Conservation (phyloP, 2,329 filamentous ascomycete species). For the Colletotrichum paranaense region DNA sequence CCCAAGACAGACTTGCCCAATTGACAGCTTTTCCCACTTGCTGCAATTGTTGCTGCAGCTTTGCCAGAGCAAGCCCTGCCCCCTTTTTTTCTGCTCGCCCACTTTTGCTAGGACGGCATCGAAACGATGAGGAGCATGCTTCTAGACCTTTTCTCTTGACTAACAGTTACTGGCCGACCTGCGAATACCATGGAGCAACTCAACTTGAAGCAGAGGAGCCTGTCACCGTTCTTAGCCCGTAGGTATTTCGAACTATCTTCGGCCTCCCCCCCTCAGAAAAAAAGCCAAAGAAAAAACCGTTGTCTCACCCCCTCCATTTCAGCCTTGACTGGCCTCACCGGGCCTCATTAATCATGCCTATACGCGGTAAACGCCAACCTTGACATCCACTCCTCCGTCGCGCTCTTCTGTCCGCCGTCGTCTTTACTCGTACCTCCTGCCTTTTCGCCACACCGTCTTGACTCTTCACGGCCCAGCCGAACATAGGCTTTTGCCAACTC, state of each 20-base stretch:
- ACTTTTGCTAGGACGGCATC: slow-evolving; percentile 10
- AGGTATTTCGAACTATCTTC: not conserved
- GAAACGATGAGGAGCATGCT: slow-evolving; percentile 23
- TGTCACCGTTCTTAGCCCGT: slow-evolving; percentile 1
- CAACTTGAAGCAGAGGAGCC: not conserved
- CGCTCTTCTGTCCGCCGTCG: not conserved
- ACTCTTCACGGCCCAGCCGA: slow-evolving; percentile 22
- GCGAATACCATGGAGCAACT: not conserved
- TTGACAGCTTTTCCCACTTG: not conserved
- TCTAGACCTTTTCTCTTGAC: slow-evolving; percentile 25
- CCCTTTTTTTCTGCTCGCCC: slow-evolving; percentile 14
- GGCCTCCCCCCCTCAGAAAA: not conserved
- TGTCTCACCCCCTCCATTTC: slow-evolving; percentile 1
- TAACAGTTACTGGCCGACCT: not conserved
- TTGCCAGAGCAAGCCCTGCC: not conserved
- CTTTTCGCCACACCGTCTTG: slow-evolving; percentile 14
- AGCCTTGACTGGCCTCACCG: not conserved
- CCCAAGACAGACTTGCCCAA: not conserved
- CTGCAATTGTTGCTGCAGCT: not conserved
- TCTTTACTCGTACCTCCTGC: slow-evolving; percentile 5
- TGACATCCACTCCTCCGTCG: slow-evolving; percentile 8
- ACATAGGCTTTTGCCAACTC: not conserved
- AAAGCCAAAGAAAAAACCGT: not conserved
- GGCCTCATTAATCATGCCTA: not conserved
- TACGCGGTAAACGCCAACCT: not conserved